Percentiles rank a stretch among this genome's conserved stretches.
Evolutionary conservation across 2,329 filamentous ascomycete species (phyloP).

Genomic region (Cercospora berteroae): DNA sequence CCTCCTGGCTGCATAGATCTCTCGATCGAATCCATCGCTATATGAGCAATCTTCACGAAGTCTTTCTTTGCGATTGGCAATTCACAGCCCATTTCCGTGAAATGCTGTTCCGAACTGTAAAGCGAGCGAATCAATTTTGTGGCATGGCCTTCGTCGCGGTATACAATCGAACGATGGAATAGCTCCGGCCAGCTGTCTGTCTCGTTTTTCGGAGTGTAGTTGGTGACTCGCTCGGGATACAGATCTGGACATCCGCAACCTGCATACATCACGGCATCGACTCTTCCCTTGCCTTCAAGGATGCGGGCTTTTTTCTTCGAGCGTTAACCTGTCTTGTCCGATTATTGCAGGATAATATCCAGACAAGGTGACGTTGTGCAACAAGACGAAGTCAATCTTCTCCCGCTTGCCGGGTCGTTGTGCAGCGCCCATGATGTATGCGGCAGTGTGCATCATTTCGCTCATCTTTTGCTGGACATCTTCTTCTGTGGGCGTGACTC

Average conservation of each 20-base stretch:
- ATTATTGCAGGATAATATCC: conserved; percentile 9
- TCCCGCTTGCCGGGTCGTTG: conserved; percentile 6
- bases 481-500: neutral
- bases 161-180: conserved; percentile 3
- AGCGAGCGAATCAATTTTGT: conserved; percentile 1
- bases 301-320: conserved; percentile 1
- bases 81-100: neutral
- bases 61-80: conserved; percentile 1
- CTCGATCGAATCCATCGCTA: conserved; percentile 4
- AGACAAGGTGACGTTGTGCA: conserved; percentile 1
- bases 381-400: conserved; percentile 5
- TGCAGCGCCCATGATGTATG: conserved; percentile 10
- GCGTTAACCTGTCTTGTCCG: conserved; percentile 4
- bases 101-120: neutral
- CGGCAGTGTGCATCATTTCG: conserved; percentile 10
- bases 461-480: conserved; percentile 1
- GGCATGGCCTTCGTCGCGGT: conserved; percentile 10
- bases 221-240: neutral
- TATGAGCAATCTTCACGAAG: conserved; percentile 1
- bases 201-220: neutral
- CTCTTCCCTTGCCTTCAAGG: conserved; percentile 1
- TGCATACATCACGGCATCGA: conserved; percentile 11
- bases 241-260: neutral
- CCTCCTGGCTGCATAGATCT: conserved; percentile 4
- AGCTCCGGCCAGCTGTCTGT: neutral